phyloP scores from a whole-genome alignment of 179 eudicot species.

The Corrigiola litoralis region DNA sequence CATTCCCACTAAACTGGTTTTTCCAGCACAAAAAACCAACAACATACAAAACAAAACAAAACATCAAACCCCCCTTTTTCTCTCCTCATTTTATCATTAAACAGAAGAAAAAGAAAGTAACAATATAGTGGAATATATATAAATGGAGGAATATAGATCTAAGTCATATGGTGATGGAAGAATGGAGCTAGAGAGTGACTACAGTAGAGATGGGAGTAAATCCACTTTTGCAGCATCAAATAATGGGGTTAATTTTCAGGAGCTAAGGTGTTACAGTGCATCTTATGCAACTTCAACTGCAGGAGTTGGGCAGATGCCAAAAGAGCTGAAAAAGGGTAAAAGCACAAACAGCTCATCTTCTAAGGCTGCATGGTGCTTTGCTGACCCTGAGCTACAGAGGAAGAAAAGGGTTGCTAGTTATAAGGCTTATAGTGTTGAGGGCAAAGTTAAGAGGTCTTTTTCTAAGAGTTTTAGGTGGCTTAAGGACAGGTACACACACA shows the following conservation, averaged over 20 bases:
- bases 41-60: background rate
- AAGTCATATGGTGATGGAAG: conserved; percentile 44
- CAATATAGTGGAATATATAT: background rate
- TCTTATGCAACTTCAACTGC: conserved; percentile 35
- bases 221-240: conserved; percentile 1
- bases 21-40: conserved; percentile 16
- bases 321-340: conserved; percentile 47
- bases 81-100: background rate
- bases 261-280: conserved; percentile 53
- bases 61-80: background rate
- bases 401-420: conserved; percentile 77
- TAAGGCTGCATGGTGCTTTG: conserved; percentile 46
- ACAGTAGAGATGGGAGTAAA: conserved; percentile 6
- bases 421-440: conserved; percentile 62
- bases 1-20: conserved; percentile 2
- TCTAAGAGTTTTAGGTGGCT: conserved; percentile 72
- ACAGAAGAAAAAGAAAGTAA: no score
- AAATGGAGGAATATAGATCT: conserved; percentile 65
- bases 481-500: conserved; percentile 48
- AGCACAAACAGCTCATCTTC: conserved; percentile 44
- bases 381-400: conserved; percentile 73
- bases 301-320: conserved; percentile 18
- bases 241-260: conserved; percentile 26
- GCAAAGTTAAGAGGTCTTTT: conserved; percentile 62
- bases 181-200: conserved; percentile 36